phyloP scores from a whole-genome alignment of 371 early-diverging fungal species.

The Zancudomyces culisetae region DNA sequence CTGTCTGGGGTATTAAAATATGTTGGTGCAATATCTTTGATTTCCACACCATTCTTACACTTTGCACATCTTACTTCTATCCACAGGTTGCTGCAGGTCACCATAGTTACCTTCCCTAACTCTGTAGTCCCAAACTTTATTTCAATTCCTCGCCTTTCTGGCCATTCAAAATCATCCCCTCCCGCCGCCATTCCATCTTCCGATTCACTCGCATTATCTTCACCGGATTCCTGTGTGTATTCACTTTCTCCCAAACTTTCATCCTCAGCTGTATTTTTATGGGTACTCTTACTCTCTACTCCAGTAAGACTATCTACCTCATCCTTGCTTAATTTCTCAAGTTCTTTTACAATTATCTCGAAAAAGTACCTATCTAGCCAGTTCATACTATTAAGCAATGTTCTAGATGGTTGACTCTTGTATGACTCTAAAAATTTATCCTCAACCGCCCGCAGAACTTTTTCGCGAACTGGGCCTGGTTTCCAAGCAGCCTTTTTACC shows the following conservation, averaged over 20 bases:
- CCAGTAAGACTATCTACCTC: background rate
- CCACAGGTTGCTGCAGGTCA: constrained; percentile 36
- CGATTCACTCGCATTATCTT: constrained; percentile 5
- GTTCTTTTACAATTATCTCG: constrained; percentile 3
- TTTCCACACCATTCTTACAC: constrained; percentile 40
- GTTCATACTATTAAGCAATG: constrained; percentile 19
- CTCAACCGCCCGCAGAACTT: background rate
- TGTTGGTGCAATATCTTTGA: constrained; percentile 30
- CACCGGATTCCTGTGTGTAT: constrained; percentile 4
- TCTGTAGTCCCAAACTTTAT: constrained; percentile 37
- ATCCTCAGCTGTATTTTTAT: constrained; percentile 1
- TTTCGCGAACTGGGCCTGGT: constrained; percentile 9
- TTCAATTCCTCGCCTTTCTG: constrained; percentile 38
- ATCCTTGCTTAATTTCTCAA: background rate
- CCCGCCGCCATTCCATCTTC: background rate
- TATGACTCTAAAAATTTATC: background rate
- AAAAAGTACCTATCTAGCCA: constrained; percentile 22
- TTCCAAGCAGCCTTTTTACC: constrained; percentile 10
- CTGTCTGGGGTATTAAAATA: constrained; percentile 13
- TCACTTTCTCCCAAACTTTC: constrained; percentile 11
- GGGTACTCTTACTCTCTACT: background rate
- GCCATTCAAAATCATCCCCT: constrained; percentile 5
- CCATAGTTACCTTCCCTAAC: constrained; percentile 38
- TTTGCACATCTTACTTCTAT: constrained; percentile 46
- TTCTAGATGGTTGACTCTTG: background rate